Evolutionary conservation across 768 basidiomycete species (phyloP).

Genomic region (Calocybe indica): DNA sequence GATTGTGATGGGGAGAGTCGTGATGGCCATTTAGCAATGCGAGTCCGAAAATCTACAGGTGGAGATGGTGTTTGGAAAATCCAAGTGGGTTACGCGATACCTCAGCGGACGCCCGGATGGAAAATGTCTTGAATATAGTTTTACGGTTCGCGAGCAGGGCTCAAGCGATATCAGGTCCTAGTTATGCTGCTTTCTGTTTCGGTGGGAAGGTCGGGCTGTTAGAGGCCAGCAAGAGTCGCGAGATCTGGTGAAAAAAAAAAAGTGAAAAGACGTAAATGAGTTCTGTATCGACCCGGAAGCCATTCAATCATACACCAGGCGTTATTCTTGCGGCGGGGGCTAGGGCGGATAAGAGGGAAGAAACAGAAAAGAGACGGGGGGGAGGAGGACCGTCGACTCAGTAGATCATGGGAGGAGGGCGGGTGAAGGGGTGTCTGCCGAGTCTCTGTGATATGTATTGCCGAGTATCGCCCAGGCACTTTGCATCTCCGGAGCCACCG

Average conservation of each 20-base stretch:
- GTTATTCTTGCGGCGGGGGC: slow-evolving; percentile 45
- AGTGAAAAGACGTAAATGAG: slow-evolving; percentile 5
- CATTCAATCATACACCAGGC: slow-evolving; percentile 33
- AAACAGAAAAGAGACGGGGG: slow-evolving; percentile 6
- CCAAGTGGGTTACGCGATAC: slow-evolving; percentile 32
- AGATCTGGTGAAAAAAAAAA: slow-evolving; percentile 47
- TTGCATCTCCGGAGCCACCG: too few relatives aligned
- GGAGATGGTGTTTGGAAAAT: background rate
- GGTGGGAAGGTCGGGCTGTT: slow-evolving; percentile 37
- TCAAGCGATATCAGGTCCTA: slow-evolving; percentile 44
- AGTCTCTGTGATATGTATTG: slow-evolving; percentile 11
- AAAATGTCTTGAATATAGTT: slow-evolving; percentile 10
- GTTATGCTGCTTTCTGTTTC: slow-evolving; percentile 11
- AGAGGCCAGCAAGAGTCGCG: slow-evolving; percentile 93
- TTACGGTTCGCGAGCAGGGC: slow-evolving; percentile 53
- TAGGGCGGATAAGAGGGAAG: slow-evolving; percentile 25
- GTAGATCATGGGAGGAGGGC: slow-evolving; percentile 2
- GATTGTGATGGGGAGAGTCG: slow-evolving; percentile 24
- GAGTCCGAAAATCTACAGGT: background rate
- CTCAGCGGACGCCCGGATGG: slow-evolving; percentile 34
- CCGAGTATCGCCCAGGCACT: background rate
- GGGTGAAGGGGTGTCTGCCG: background rate
- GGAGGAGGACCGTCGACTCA: slow-evolving; percentile 13
- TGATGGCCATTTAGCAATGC: slow-evolving; percentile 28
- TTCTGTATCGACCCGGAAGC: background rate